Percentiles rank a stretch among this genome's conserved stretches.
These are phyloP conservation scores for Aristolochia californica DNA, from an alignment of 164 flowering plant genomes.

Conservation along the genomic window DNA sequence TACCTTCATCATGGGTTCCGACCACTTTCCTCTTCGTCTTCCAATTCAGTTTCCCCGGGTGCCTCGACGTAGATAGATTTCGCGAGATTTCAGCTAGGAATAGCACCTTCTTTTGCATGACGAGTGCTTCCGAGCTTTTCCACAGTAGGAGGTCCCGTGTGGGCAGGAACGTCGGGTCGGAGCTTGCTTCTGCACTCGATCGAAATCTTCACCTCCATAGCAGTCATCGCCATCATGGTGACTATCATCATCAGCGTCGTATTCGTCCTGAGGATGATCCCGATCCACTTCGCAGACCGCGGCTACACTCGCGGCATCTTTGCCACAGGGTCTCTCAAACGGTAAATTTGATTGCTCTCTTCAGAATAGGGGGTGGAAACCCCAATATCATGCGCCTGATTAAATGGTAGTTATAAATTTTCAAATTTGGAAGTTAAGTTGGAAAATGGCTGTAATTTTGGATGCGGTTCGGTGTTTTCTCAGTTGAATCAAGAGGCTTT, in stretches of 20 bases:
- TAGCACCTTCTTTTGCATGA: constrained; percentile 8
- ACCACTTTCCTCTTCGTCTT: neutral
- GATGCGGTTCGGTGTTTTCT: neutral
- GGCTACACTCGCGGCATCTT: constrained; percentile 11
- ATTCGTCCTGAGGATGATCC: constrained; percentile 9
- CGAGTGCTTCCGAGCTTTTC: constrained; percentile 26
- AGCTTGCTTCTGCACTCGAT: constrained; percentile 13
- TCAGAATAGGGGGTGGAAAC: neutral
- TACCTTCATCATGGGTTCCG: neutral
- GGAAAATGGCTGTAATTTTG: neutral
- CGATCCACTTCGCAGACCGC: constrained; percentile 10
- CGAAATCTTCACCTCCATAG: constrained; percentile 6
- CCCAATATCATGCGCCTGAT: neutral
- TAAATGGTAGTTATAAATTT: neutral
- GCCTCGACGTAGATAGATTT: neutral
- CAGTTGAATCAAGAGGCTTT: neutral
- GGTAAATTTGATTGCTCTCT: neutral
- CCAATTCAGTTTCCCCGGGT: neutral
- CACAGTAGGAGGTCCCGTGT: constrained; percentile 17
- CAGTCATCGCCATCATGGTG: constrained; percentile 1
- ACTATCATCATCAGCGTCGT: constrained; percentile 1
- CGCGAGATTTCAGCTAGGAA: no score
- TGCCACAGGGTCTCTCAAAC: constrained; percentile 15
- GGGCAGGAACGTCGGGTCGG: constrained; percentile 13
- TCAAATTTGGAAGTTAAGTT: neutral